Evolutionary conservation across 345 rosid genomes (phyloP).

Genomic region (Barbarea vulgaris): DNA sequence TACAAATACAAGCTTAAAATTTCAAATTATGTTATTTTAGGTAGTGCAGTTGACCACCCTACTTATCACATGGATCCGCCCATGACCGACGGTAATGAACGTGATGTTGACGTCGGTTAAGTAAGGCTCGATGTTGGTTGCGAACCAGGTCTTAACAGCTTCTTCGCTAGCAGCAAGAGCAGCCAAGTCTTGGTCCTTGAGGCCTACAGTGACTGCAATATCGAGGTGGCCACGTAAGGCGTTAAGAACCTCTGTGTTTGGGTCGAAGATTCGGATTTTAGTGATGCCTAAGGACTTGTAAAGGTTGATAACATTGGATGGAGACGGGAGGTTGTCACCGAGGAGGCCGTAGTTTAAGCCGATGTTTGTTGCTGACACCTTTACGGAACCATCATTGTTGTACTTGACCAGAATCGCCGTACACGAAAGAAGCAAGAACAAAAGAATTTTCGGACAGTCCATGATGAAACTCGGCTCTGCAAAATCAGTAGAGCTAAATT

Average conservation of each 20-base stretch:
- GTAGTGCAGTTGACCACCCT: too few species aligned
- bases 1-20: too few species aligned
- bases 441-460: not conserved
- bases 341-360: slow-evolving; percentile 50
- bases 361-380: not conserved
- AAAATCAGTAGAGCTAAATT: not conserved
- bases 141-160: slow-evolving; percentile 39
- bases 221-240: slow-evolving; percentile 37
- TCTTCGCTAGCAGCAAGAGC: slow-evolving; percentile 29
- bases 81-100: slow-evolving; percentile 32
- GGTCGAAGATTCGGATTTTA: slow-evolving; percentile 45
- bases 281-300: slow-evolving; percentile 36
- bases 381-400: not conserved
- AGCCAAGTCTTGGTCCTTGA: slow-evolving; percentile 41
- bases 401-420: not conserved
- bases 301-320: slow-evolving; percentile 44
- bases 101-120: slow-evolving; percentile 32
- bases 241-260: slow-evolving; percentile 32
- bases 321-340: slow-evolving; percentile 49
- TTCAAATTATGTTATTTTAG: too few species aligned
- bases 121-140: slow-evolving; percentile 37
- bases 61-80: too few species aligned
- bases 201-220: slow-evolving; percentile 38
- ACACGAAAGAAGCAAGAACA: not conserved
- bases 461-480: not conserved